Base-by-base conservation (phyloP, 2,329 filamentous ascomycete species). In the Fusarium sp. region DNA sequence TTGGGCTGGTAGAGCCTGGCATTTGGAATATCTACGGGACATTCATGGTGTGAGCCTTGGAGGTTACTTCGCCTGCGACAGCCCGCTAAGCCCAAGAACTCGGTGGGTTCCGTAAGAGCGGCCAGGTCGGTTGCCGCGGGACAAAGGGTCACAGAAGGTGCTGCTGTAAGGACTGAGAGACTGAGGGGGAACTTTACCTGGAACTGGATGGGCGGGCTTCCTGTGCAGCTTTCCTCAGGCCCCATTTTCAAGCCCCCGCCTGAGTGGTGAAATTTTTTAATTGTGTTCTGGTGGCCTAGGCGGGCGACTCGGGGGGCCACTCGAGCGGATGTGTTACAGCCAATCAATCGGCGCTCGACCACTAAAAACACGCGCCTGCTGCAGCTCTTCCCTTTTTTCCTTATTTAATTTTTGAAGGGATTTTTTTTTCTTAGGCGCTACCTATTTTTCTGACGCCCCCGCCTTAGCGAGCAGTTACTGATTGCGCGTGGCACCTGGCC, bases 401-500 rank as follows among this genome's bases (percentile, higher is more conserved):
- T 49, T 56, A 28, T 49, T 51, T 56, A 34, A 50, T 51, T 58
- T 53, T 54, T 26, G 56, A 51, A 65, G 60, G 52, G 48, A 42
- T 49, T 66, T 66, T 53, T 53, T 63, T 63, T 60, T 51, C 41
- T 64, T 50, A 67, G 55, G 67, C 54, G 57, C 58, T 63, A 59
- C 66, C 66, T 48, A 58, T 64, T 74, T 70, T 61, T 70, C 28
- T 55, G 31, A 56, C 45, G 70, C 43, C 59, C 62, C 70, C 59
- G 67, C 68, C 67, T 51, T 64, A 58, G 67, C 53, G 48, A 72
- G 54, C 62, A 62, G 63, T 70, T 70, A 74, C 74, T 79, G 78
- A 79, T 79, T 79, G 77, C 70, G 75, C 75, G 48, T 71, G 55
- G 48, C 66, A 62, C 69, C 69, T 62, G 62, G 58, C 71, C 75